Evolutionary conservation across 2,329 filamentous ascomycete genomes (phyloP).

Genomic region (Talaromyces sp.): DNA sequence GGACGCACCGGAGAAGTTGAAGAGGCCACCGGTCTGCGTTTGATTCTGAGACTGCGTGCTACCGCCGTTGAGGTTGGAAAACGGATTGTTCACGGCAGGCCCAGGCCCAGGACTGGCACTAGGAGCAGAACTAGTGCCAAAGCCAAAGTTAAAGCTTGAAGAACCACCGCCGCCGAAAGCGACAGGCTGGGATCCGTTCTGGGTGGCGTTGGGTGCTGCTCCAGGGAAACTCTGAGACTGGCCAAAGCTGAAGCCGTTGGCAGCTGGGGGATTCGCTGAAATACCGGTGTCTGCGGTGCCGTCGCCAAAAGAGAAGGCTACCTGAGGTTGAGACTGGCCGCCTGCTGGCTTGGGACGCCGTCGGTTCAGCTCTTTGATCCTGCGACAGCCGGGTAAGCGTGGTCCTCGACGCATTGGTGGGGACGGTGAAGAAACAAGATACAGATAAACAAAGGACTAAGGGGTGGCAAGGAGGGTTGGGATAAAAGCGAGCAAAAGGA

Average conservation of each 20-base stretch:
- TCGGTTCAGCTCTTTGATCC: conserved; percentile 27
- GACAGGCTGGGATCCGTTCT: conserved; percentile 25
- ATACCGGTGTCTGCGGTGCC: conserved; percentile 22
- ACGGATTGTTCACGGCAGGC: conserved; percentile 29
- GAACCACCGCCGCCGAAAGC: conserved; percentile 26
- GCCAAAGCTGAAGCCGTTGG: conserved; percentile 32
- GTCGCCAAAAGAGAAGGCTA: conserved; percentile 25
- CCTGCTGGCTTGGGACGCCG: conserved; percentile 19
- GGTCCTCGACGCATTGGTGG: background rate
- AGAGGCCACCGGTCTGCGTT: conserved; percentile 19
- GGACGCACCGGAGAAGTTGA: background rate
- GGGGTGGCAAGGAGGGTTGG: background rate
- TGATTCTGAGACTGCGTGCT: conserved; percentile 8
- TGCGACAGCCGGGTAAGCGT: conserved; percentile 11
- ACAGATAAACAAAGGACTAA: background rate
- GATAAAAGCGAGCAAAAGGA: background rate
- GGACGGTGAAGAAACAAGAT: background rate
- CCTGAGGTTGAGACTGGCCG: conserved; percentile 12
- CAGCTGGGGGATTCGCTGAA: conserved; percentile 16
- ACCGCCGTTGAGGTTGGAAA: conserved; percentile 25
- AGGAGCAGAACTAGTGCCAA: conserved; percentile 23
- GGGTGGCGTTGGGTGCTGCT: conserved; percentile 17
- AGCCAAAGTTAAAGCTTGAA: conserved; percentile 22
- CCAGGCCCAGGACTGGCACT: conserved; percentile 17
- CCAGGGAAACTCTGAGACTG: conserved; percentile 33